phyloP scores from a whole-genome alignment of 306 rosid genomes.

The Medicago lupulina region DNA sequence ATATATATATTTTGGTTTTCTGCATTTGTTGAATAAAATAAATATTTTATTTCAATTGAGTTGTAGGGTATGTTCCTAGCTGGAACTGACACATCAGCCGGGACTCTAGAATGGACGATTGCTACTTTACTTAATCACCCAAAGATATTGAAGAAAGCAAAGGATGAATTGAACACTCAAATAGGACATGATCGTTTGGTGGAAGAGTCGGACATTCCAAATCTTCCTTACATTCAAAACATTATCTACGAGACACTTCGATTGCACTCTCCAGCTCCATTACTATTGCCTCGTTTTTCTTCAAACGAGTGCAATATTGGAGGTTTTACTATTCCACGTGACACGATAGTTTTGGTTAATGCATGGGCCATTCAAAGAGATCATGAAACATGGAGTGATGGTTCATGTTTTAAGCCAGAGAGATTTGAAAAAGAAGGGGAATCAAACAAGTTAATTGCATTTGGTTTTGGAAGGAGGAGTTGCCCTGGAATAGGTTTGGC shows the following conservation, averaged over 20 bases:
- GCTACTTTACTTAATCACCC: slow-evolving; percentile 46
- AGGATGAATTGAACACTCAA: slow-evolving; percentile 43
- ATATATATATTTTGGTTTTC: no score
- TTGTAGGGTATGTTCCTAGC: slow-evolving; percentile 50
- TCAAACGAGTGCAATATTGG: slow-evolving; percentile 48
- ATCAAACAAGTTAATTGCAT: slow-evolving; percentile 23
- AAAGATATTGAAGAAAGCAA: slow-evolving; percentile 43
- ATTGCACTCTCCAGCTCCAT: slow-evolving; percentile 46
- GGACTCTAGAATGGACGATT: slow-evolving; percentile 55
- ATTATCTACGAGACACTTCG: slow-evolving; percentile 59
- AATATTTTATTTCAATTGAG: neutral
- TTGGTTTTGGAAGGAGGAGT: slow-evolving; percentile 43
- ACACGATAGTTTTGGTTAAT: slow-evolving; percentile 54
- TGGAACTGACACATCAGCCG: slow-evolving; percentile 55
- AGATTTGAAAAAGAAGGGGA: slow-evolving; percentile 46
- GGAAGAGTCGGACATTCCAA: slow-evolving; percentile 49
- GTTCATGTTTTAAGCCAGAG: slow-evolving; percentile 43
- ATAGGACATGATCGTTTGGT: slow-evolving; percentile 49
- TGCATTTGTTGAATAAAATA: no score
- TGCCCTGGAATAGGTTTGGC: slow-evolving; percentile 39
- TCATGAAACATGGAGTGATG: slow-evolving; percentile 49
- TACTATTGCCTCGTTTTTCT: slow-evolving; percentile 53
- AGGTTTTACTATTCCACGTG: slow-evolving; percentile 49
- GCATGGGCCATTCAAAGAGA: slow-evolving; percentile 71
- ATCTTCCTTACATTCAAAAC: slow-evolving; percentile 53